Percentiles rank a stretch among this genome's conserved stretches.
These are phyloP conservation scores for Hyphodiscus sp. DNA, from an alignment of 2,329 filamentous ascomycete genomes.

Conservation along the genomic window DNA sequence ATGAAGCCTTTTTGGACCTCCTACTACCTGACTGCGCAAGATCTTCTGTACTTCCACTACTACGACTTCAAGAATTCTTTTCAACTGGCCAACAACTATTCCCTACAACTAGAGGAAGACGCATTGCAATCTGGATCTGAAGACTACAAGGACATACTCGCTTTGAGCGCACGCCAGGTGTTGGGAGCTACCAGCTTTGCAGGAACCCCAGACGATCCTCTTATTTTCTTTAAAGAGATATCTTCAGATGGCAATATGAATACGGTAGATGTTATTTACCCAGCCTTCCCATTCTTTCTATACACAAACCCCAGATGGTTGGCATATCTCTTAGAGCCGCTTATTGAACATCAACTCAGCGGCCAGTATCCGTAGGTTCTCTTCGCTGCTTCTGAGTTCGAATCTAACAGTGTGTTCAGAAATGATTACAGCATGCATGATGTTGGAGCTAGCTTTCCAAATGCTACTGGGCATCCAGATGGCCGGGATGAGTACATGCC, in stretches of 20 bases:
- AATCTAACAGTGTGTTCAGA: constrained; percentile 2
- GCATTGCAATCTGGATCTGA: constrained; percentile 67
- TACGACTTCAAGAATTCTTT: constrained; percentile 61
- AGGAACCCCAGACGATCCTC: constrained; percentile 62
- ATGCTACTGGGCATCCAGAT: constrained; percentile 65
- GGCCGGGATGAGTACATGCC: constrained; percentile 61
- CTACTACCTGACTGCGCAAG: constrained; percentile 57
- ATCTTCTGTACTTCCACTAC: constrained; percentile 71
- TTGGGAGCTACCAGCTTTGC: constrained; percentile 73
- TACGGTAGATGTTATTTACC: constrained; percentile 84
- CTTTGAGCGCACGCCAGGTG: constrained; percentile 72
- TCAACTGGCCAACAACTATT: constrained; percentile 65
- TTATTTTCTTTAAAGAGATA: constrained; percentile 80
- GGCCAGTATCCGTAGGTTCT: constrained; percentile 61
- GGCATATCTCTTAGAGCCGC: constrained; percentile 70
- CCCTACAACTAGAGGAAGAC: constrained; percentile 61
- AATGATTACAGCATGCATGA: constrained; percentile 78
- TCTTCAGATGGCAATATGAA: constrained; percentile 81
- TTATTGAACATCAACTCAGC: constrained; percentile 75
- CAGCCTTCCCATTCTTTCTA: constrained; percentile 77
- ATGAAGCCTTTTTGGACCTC: constrained; percentile 78
- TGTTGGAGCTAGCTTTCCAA: constrained; percentile 65
- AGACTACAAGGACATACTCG: constrained; percentile 71
- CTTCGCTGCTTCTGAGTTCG: not conserved
- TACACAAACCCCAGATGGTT: constrained; percentile 80